Base-by-base conservation (phyloP, 2,329 filamentous ascomycete genomes). In the Fusarium drepaniforme region DNA sequence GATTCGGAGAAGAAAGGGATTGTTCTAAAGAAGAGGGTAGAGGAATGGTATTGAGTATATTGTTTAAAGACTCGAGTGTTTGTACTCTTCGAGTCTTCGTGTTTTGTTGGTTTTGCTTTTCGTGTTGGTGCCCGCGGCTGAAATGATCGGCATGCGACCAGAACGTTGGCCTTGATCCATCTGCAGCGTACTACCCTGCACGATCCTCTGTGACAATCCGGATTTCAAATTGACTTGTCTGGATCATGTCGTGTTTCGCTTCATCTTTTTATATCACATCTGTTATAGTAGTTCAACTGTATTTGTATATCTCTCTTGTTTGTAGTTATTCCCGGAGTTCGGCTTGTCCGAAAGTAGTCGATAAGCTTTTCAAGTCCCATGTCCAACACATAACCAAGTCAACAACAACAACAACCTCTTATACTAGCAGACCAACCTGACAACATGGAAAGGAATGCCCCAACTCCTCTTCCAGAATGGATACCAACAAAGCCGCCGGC, bases 71-170 rank as follows among this genome's bases (percentile, higher is more conserved):
- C 30, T n/a, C 25, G 8, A 15, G 13, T 21, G n/a, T 23, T 46
- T 21, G 15, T 35, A 60, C 25, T 11, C 8, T 40, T n/a, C 23
- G 13, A 11, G 28, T 42, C 21, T 13, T 49, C 44, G 33, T 40
- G 44, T 40, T 33, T 15, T 35, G 59, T 28, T 63, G 62, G 37
- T 42, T 44, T 56, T 42, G 37, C 35, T 64, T 57, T 64, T 57
- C 62, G 23, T 64, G 62, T 44, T 64, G 49, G 62, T 57, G 49
- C 30, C 46, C 49, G 25, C 25, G 25, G 49, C 37, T 38, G 62
- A 35, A 63, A 37, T 49, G 60, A 51, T 63, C 33, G n/a, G 35
- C 33, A 59, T 59, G 21, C 21, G 56, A 38, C 53, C 6, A 57
- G 44, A 33, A 30, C 40, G 6, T 35, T 57, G 21, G 16, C 16